A percentile compares a stretch with the other conserved stretches of the same genome.
Evolutionary conservation across 1,139 yeast genomes (phyloP).

Genomic region (Diutina rugosa): DNA sequence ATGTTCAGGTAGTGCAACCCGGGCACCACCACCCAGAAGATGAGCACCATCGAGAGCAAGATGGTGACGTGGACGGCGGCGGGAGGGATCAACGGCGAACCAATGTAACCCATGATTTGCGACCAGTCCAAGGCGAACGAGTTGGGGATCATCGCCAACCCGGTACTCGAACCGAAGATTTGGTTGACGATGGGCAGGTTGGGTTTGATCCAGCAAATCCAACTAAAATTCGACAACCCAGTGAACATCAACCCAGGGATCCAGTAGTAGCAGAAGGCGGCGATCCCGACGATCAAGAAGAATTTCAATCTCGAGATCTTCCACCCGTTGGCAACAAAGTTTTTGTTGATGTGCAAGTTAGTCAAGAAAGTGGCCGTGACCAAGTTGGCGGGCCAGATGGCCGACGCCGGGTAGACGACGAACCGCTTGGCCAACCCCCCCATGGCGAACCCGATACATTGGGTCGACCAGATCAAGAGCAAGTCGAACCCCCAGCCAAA

Average conservation of each 20-base stretch:
- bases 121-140: constrained; percentile 22
- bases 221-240: constrained; percentile 13
- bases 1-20: constrained; percentile 28
- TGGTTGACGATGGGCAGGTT: constrained; percentile 41
- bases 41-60: constrained; percentile 15
- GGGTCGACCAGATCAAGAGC: constrained; percentile 40
- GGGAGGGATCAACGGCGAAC: constrained; percentile 61
- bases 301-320: constrained; percentile 14
- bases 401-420: constrained; percentile 47
- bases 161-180: constrained; percentile 45
- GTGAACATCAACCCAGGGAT: constrained; percentile 25
- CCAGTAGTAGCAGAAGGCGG: constrained; percentile 20
- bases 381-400: constrained; percentile 57
- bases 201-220: constrained; percentile 20
- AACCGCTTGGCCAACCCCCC: constrained; percentile 49
- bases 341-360: constrained; percentile 47
- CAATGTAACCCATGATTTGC: constrained; percentile 39
- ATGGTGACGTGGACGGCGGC: constrained; percentile 42
- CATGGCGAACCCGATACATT: constrained; percentile 50
- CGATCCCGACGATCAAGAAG: constrained; percentile 6
- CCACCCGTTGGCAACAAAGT: constrained; percentile 32
- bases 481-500: constrained; percentile 40
- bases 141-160: constrained; percentile 48
- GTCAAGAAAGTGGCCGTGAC: constrained; percentile 37
- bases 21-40: constrained; percentile 30